These are phyloP conservation scores for Pseudogymnoascus sp. DNA, from an alignment of 2,329 filamentous ascomycete genomes.

Conservation along the genomic window DNA sequence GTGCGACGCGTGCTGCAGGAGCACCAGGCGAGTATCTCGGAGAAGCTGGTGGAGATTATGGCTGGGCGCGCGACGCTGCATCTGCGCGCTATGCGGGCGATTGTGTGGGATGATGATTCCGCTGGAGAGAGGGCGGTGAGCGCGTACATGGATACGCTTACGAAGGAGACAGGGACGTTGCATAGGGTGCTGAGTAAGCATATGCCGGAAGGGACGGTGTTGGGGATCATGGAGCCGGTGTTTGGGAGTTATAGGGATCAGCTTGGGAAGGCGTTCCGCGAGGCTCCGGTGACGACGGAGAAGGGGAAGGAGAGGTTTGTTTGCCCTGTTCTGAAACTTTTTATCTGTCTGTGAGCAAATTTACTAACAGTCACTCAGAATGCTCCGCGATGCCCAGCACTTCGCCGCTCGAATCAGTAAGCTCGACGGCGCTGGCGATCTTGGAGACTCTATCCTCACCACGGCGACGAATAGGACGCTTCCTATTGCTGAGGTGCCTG, in stretches of 20 bases:
- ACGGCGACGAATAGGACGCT: not conserved
- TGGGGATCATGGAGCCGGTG: conserved; percentile 62
- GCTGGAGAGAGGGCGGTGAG: conserved; percentile 34
- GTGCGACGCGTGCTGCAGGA: conserved; percentile 40
- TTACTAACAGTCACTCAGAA: conserved; percentile 32
- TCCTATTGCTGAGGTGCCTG: conserved; percentile 10
- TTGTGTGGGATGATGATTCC: conserved; percentile 50
- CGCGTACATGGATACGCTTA: conserved; percentile 62
- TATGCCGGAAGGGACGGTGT: conserved; percentile 53
- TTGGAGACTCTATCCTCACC: conserved; percentile 36
- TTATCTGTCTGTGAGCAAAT: not conserved
- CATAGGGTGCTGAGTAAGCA: conserved; percentile 62
- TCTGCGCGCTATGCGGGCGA: conserved; percentile 54
- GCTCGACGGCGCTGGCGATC: conserved; percentile 58
- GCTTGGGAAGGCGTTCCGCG: conserved; percentile 54
- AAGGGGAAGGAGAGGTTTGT: conserved; percentile 52
- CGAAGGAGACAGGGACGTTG: conserved; percentile 61
- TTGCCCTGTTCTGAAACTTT: not conserved
- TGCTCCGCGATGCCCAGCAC: conserved; percentile 55
- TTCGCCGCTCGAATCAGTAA: conserved; percentile 54
- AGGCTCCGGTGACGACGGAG: conserved; percentile 49
- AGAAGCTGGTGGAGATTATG: conserved; percentile 69
- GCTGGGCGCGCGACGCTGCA: conserved; percentile 52
- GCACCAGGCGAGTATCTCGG: conserved; percentile 63
- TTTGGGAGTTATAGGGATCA: conserved; percentile 59